Conservation (phyloP, 306 rosid species). For the Prunus persica region Prunus_persica_NCBIv2 NC_034015.1:13376001-13376500, state of each 20-base stretch:
- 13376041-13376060: slow-evolving; percentile 66
- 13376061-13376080: slow-evolving; percentile 76
- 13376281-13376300: slow-evolving; percentile 69
- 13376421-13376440: neutral
- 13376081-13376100: slow-evolving; percentile 82
- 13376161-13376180: neutral
- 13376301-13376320: slow-evolving; percentile 84
- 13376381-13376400: slow-evolving; percentile 69
- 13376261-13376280: slow-evolving; percentile 91
- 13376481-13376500: neutral
- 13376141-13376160: neutral
- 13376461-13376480: no score
- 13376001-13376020: slow-evolving; percentile 64
- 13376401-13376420: slow-evolving; percentile 8
- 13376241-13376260: slow-evolving; percentile 28
- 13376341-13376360: slow-evolving; percentile 72
- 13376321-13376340: slow-evolving; percentile 85
- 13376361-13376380: slow-evolving; percentile 76
- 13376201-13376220: neutral
- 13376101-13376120: slow-evolving; percentile 99
- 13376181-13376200: neutral
- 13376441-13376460: no score
- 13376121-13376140: slow-evolving; percentile 22
- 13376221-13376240: neutral
- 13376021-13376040: slow-evolving; percentile 84